These are phyloP conservation scores for Cladophialophora yegresii DNA, from an alignment of 2,329 filamentous ascomycete species.

Conservation along the genomic window DNA sequence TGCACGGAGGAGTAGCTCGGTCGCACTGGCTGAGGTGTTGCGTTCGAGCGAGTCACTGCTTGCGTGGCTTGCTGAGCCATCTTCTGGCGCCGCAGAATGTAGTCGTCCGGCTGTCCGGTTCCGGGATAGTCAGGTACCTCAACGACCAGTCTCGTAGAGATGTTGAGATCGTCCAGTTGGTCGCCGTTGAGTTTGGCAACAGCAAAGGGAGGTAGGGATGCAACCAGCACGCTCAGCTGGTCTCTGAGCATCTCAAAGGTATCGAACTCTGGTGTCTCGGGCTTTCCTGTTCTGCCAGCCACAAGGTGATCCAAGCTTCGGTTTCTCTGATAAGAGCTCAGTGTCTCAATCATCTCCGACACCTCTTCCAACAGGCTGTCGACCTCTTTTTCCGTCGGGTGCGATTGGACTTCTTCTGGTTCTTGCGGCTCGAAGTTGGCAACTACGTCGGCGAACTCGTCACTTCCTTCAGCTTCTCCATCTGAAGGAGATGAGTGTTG, in stretches of 20 bases:
- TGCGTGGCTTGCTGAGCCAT: constrained; percentile 40
- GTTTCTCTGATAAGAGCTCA: constrained; percentile 64
- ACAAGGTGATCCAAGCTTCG: constrained; percentile 51
- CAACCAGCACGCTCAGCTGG: constrained; percentile 72
- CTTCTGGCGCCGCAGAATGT: constrained; percentile 55
- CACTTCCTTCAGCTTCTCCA: constrained; percentile 38
- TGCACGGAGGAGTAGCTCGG: constrained; percentile 30
- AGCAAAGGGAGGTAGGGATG: constrained; percentile 76
- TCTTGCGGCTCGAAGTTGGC: constrained; percentile 46
- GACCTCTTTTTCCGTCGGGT: constrained; percentile 49
- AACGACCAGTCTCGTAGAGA: constrained; percentile 75
- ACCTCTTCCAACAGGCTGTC: constrained; percentile 59
- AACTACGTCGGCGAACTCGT: constrained; percentile 48
- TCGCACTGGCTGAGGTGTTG: constrained; percentile 25
- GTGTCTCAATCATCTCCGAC: constrained; percentile 61
- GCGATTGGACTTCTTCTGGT: constrained; percentile 34
- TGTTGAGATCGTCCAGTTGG: constrained; percentile 77
- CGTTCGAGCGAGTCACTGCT: constrained; percentile 38
- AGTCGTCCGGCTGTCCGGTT: constrained; percentile 80
- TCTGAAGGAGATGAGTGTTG: constrained; percentile 25
- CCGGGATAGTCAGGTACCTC: constrained; percentile 73
- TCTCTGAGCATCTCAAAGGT: constrained; percentile 73
- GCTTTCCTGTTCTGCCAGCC: constrained; percentile 52
- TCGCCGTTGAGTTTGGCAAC: constrained; percentile 85
- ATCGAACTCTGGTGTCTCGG: constrained; percentile 58